Conservation (phyloP, 1,284 basidiomycete species). For the Rhodotorula sp. region DNA sequence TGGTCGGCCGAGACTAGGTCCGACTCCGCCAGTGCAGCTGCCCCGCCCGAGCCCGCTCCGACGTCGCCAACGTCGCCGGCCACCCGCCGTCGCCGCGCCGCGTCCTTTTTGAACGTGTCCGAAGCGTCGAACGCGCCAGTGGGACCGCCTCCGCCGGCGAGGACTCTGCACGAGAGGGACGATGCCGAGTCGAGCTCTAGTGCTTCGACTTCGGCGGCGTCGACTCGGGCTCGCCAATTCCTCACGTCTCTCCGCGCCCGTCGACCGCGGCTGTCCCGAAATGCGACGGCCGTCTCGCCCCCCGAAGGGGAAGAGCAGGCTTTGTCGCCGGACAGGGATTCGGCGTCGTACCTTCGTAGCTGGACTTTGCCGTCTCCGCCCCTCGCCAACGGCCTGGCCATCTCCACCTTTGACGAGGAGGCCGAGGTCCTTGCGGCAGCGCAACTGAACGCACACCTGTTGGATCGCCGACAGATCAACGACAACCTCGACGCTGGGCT, state of each 20-base stretch:
- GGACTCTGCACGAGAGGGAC: too few relatives aligned
- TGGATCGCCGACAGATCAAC: conserved; percentile 11
- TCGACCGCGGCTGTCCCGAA: conserved; percentile 27
- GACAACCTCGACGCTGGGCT: not conserved
- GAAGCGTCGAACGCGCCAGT: not conserved
- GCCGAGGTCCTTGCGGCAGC: conserved; percentile 4
- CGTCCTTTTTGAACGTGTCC: not conserved
- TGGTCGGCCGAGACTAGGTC: conserved; percentile 5
- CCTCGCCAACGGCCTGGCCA: not conserved
- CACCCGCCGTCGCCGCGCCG: not conserved
- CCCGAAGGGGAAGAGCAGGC: not conserved
- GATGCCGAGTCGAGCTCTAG: not conserved
- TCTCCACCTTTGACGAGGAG: conserved; percentile 6
- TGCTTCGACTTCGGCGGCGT: not conserved
- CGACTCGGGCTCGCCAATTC: conserved; percentile 19
- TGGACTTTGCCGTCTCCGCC: conserved; percentile 3
- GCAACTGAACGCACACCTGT: conserved; percentile 10
- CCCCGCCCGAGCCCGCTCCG: not conserved
- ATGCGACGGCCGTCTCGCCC: conserved; percentile 13
- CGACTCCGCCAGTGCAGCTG: not conserved
- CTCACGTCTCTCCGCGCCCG: conserved; percentile 31
- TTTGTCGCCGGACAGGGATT: not conserved
- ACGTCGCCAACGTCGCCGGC: not conserved
- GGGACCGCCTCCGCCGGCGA: not conserved
- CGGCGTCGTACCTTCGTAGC: not conserved